phyloP scores from a whole-genome alignment of 768 basidiomycete genomes.

The Suillus discolor region DNA sequence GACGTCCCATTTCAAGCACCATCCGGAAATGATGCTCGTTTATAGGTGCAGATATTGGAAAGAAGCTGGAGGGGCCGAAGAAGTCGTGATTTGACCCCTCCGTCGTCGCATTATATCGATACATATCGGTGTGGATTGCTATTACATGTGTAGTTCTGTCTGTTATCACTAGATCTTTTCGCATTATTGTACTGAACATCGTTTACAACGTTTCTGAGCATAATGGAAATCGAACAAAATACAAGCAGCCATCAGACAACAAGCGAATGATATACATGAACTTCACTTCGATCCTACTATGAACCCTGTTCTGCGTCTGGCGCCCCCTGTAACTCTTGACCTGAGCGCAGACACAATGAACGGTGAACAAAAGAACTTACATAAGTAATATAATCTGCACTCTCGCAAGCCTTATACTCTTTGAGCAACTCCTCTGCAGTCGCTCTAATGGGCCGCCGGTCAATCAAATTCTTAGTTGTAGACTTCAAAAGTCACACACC shows the following conservation, averaged over 20 bases:
- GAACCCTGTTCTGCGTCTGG: conserved; percentile 32
- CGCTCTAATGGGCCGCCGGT: conserved; percentile 47
- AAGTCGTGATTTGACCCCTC: conserved; percentile 59
- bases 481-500: conserved; percentile 47
- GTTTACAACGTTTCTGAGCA: conserved; percentile 7
- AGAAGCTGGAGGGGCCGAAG: conserved; percentile 80
- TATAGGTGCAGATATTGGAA: conserved; percentile 78
- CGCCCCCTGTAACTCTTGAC: conserved; percentile 29
- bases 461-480: not conserved
- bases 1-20: not conserved
- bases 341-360: conserved; percentile 1
- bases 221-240: conserved; percentile 11
- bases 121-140: conserved; percentile 21
- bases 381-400: conserved; percentile 90
- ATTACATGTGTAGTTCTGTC: conserved; percentile 17
- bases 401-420: conserved; percentile 97
- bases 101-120: conserved; percentile 36
- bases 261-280: conserved; percentile 4
- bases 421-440: conserved; percentile 87
- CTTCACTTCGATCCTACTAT: conserved; percentile 9
- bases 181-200: conserved; percentile 25
- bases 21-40: not conserved
- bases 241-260: not conserved
- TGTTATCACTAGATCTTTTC: conserved; percentile 25
- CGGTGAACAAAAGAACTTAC: conserved; percentile 41